Evolutionary conservation across 805 yeast genomes (phyloP), one percentile per base, ranked within the genome.

Genomic region (Hanseniaspora lachancei): DNA sequence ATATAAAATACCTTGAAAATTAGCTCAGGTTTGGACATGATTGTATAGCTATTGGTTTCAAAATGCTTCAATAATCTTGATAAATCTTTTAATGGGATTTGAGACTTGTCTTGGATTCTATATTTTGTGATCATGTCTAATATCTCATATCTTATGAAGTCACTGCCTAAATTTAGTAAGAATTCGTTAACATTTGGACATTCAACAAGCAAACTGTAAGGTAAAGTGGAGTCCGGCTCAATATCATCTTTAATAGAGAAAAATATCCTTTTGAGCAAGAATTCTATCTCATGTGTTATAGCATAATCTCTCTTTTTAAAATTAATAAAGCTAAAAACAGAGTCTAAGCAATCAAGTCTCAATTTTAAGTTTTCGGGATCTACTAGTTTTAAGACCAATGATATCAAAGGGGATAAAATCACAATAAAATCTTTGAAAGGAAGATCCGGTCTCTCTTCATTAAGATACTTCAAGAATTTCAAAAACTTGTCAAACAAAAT

Each of bases 1-100:
- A 85, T 71, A 63, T 84, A 93, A 2, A 87, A 71, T 13, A 87
- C 66, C 62, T 84, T 83, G 21, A 91, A 81, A 3, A 91, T 66
- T 56, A 76, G 74, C 61, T 84, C 86, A 62, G 80, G 84, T 47
- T 74, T 74, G 10, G 62, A 61, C 27, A 27, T 74, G 63, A 58
- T 72, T 72, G 38, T 70, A 23, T 62, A 64, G 12, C 60, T 60
- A 21, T 59, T 61, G 15, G 50, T 49, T 39, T 50, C 59, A 52
- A 52, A 24, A 5, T 47, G 46, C 38, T 47, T 42, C 21, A 50
- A 27, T 1, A 56, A 24, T 27, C 29, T 50, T 8, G 53, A 29
- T 15, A 56, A 27, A 6, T 47, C 42, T 6, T 44, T 51, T 15
- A 50, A 21, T 5, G 43, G 29, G 15, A 23, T 47, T 40, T 18